Evolutionary conservation across 2,329 filamentous ascomycete genomes (phyloP).

Genomic region (Exophiala sideris): DNA sequence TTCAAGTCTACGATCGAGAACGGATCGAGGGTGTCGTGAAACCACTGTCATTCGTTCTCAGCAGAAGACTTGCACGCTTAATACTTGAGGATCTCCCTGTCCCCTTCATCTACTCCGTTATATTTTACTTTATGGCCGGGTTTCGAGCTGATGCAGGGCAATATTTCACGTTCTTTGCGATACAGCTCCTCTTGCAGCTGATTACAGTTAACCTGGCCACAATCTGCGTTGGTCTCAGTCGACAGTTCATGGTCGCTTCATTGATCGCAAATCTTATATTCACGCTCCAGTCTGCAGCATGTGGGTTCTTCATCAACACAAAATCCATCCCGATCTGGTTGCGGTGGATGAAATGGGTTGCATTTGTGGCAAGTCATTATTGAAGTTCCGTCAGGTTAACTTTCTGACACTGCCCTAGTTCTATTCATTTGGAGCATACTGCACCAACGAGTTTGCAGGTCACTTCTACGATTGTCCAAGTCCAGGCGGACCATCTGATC

Average conservation of each 20-base stretch:
- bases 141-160: conserved; percentile 61
- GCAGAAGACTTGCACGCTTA: conserved; percentile 65
- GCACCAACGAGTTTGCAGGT: conserved; percentile 65
- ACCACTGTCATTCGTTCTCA: conserved; percentile 66
- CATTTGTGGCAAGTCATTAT: conserved; percentile 28
- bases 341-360: conserved; percentile 65
- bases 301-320: conserved; percentile 72
- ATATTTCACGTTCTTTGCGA: conserved; percentile 69
- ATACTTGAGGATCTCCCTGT: conserved; percentile 71
- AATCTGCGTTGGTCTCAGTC: conserved; percentile 61
- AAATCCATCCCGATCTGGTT: conserved; percentile 73
- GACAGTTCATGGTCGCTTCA: conserved; percentile 68
- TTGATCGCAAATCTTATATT: conserved; percentile 69
- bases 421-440: conserved; percentile 69
- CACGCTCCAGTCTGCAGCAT: conserved; percentile 70
- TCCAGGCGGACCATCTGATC: conserved; percentile 59
- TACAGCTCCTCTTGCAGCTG: conserved; percentile 68
- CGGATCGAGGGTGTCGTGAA: conserved; percentile 69
- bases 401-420: conserved; percentile 18
- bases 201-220: conserved; percentile 70
- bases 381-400: neutral
- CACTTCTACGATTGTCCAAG: conserved; percentile 69
- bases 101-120: conserved; percentile 65
- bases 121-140: conserved; percentile 76
- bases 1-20: conserved; percentile 73